A percentile compares a stretch with the other conserved stretches of the same genome.
These are phyloP conservation scores for Hermanozyma aechmeae DNA, from an alignment of 805 yeast genomes.

Conservation along the genomic window DNA sequence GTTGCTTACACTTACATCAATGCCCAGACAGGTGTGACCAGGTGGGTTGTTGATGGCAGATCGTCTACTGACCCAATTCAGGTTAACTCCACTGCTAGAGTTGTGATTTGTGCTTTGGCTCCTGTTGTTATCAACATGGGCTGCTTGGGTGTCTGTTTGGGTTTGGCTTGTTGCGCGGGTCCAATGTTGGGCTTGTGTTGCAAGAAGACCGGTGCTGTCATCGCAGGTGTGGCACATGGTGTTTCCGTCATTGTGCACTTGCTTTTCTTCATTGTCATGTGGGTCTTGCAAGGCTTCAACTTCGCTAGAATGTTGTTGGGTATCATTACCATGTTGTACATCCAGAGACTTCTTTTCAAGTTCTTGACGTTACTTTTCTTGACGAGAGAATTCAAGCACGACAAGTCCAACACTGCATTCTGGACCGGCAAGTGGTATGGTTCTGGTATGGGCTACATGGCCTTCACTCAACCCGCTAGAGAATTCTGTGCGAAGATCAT, in stretches of 20 bases:
- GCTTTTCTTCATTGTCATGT: conserved; percentile 85
- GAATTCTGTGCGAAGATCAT: conserved; percentile 91
- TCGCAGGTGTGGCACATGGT: conserved; percentile 91
- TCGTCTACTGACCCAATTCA: conserved; percentile 26
- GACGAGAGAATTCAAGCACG: conserved; percentile 94
- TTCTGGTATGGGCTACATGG: conserved; percentile 85
- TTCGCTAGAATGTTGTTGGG: conserved; percentile 86
- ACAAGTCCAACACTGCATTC: conserved; percentile 94
- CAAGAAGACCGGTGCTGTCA: conserved; percentile 71
- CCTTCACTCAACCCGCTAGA: conserved; percentile 92
- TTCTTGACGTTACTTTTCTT: conserved; percentile 66
- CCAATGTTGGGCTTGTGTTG: conserved; percentile 91
- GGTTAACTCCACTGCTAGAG: conserved; percentile 60
- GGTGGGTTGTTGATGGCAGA: conserved; percentile 21
- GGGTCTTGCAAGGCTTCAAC: conserved; percentile 92
- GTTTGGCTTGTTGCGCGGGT: conserved; percentile 93
- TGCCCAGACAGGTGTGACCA: conserved; percentile 75
- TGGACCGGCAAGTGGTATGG: conserved; percentile 99
- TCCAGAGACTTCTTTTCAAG: conserved; percentile 84
- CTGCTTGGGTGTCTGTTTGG: conserved; percentile 65
- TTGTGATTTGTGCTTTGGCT: conserved; percentile 73
- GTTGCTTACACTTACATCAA: conserved; percentile 74
- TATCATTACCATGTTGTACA: conserved; percentile 69
- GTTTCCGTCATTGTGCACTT: conserved; percentile 83
- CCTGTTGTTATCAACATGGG: conserved; percentile 91